Evolutionary conservation across 2,329 filamentous ascomycete genomes (phyloP).

Genomic region (Trichoderma sp.): DNA sequence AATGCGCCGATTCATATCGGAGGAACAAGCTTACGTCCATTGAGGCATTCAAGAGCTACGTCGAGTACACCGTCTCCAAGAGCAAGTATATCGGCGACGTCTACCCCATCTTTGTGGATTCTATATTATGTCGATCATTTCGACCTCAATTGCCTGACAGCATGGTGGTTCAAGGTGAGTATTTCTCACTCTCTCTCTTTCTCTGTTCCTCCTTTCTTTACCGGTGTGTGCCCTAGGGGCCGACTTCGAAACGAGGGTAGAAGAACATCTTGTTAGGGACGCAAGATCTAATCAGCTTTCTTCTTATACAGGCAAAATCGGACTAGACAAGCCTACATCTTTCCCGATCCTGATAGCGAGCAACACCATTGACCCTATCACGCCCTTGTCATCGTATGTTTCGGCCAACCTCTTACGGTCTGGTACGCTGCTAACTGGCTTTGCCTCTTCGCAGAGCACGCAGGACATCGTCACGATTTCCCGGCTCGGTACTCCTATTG

Average conservation of each 20-base stretch:
- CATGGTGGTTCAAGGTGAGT: slow-evolving; percentile 9
- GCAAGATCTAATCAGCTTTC: neutral
- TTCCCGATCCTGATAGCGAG: slow-evolving; percentile 10
- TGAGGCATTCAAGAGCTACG: slow-evolving; percentile 3
- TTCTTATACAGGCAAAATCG: neutral
- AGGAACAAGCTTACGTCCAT: slow-evolving; percentile 9
- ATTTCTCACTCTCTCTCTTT: neutral
- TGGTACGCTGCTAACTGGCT: neutral
- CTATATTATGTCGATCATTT: neutral
- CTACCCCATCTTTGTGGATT: slow-evolving; percentile 3
- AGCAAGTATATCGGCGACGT: slow-evolving; percentile 13
- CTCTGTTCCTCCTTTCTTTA: neutral
- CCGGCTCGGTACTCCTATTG: neutral
- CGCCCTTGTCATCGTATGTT: slow-evolving; percentile 2
- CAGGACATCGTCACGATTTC: slow-evolving; percentile 2
- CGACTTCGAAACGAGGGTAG: neutral
- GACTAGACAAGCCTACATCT: neutral
- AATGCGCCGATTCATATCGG: slow-evolving; percentile 9
- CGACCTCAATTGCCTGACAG: slow-evolving; percentile 5
- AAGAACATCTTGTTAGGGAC: neutral
- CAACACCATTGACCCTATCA: slow-evolving; percentile 17
- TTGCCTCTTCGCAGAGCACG: neutral
- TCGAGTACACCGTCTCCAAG: slow-evolving; percentile 1
- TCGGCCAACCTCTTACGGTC: neutral
- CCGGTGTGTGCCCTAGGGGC: neutral